Evolutionary conservation across 768 basidiomycete genomes (phyloP).

Genomic region (Psilocybe subaeruginosa): DNA sequence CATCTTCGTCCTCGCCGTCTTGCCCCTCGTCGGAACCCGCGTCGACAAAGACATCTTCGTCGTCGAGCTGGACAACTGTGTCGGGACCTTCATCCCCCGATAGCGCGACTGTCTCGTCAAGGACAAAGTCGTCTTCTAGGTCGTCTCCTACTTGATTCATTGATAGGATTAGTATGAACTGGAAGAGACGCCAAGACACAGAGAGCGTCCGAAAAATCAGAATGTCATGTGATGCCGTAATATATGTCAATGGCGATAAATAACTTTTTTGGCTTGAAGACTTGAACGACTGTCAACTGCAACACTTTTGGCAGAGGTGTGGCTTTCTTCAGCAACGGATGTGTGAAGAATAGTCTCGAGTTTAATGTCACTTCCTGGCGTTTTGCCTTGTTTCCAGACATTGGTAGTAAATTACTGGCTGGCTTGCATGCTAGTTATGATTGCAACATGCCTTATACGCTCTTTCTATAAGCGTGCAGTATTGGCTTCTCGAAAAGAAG

Average conservation of each 20-base stretch:
- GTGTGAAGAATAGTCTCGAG: background rate
- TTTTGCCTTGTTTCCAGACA: slow-evolving; percentile 6
- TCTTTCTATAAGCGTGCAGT: slow-evolving; percentile 26
- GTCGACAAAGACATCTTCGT: slow-evolving; percentile 38
- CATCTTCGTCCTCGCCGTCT: slow-evolving; percentile 27
- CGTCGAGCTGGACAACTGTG: slow-evolving; percentile 23
- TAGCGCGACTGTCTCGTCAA: slow-evolving; percentile 66
- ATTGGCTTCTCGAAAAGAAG: slow-evolving; percentile 11
- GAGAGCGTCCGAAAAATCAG: slow-evolving; percentile 1
- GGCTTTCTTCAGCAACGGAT: background rate
- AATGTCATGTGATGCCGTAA: slow-evolving; percentile 2
- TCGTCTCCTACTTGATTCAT: slow-evolving; percentile 67
- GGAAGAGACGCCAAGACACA: background rate
- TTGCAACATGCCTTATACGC: slow-evolving; percentile 32
- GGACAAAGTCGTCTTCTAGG: slow-evolving; percentile 81
- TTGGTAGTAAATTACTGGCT: slow-evolving; percentile 11
- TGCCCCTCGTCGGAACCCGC: slow-evolving; percentile 30
- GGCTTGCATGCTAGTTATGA: slow-evolving; percentile 20
- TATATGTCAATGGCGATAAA: background rate
- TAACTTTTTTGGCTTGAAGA: background rate
- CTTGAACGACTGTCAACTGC: background rate
- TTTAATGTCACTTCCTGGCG: background rate
- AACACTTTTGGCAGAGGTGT: background rate
- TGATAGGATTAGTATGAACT: slow-evolving; percentile 3
- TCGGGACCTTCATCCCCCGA: slow-evolving; percentile 60